Conservation (phyloP, 148 eudicot species). For the Nepenthes gracilis region DNA sequence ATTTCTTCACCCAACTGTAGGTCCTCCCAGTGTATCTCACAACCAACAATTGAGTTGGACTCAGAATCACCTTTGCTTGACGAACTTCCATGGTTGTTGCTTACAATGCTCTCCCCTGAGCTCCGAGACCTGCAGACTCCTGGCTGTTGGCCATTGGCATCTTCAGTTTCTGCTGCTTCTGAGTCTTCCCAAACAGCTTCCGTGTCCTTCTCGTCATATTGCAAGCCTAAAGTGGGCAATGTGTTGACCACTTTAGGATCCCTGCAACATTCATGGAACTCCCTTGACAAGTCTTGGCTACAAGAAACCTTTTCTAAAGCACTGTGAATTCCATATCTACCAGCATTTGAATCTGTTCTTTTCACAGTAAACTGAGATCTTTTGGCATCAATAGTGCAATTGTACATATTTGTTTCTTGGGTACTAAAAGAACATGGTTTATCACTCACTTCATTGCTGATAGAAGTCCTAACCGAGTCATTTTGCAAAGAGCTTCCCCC, state of each 20-base stretch:
- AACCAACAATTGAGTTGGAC: constrained; percentile 22
- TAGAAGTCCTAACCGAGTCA: constrained; percentile 8
- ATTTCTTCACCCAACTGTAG: constrained; percentile 54
- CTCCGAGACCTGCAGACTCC: constrained; percentile 15
- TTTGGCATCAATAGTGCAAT: constrained; percentile 6
- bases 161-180: constrained; percentile 19
- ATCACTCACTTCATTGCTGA: constrained; percentile 6
- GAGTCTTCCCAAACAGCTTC: constrained; percentile 20
- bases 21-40: constrained; percentile 78
- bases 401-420: constrained; percentile 13
- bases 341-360: constrained; percentile 4
- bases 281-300: constrained; percentile 10
- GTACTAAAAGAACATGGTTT: constrained; percentile 11
- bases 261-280: constrained; percentile 15
- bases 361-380: constrained; percentile 13
- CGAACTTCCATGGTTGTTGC: constrained; percentile 29
- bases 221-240: constrained; percentile 15
- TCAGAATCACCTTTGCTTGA: constrained; percentile 35
- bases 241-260: constrained; percentile 6
- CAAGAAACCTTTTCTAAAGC: constrained; percentile 10
- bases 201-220: constrained; percentile 9
- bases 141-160: constrained; percentile 16
- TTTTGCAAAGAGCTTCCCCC: constrained; percentile 19
- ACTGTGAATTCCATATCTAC: constrained; percentile 5
- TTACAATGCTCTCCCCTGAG: constrained; percentile 24